A percentile compares a stretch with the other conserved stretches of the same genome.
Conservation (phyloP, 2,329 filamentous ascomycete species). For the Epichloe typhina region DNA sequence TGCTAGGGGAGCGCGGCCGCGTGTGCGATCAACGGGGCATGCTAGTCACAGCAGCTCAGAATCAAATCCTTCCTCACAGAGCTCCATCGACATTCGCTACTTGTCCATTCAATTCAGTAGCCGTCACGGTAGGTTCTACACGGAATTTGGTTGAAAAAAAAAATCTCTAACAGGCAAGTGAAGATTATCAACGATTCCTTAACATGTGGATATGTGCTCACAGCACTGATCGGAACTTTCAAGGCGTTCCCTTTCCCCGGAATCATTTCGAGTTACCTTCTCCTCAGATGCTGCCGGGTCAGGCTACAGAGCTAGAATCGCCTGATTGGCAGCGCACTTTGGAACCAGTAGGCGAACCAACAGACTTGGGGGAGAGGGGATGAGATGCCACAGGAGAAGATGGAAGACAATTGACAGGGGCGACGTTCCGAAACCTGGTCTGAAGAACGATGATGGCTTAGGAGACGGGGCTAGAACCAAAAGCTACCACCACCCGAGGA, state of each 20-base stretch:
- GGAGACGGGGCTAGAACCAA: too few relatives aligned
- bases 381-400: background rate
- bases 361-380: background rate
- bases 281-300: constrained; percentile 27
- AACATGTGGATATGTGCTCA: constrained; percentile 33
- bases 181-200: constrained; percentile 34
- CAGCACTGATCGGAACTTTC: constrained; percentile 31
- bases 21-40: constrained; percentile 19
- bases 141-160: background rate
- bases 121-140: constrained; percentile 27
- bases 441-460: too few relatives aligned
- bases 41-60: constrained; percentile 11
- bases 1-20: constrained; percentile 29
- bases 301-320: constrained; percentile 4
- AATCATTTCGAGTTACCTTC: constrained; percentile 34
- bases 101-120: constrained; percentile 37
- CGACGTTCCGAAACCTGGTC: too few relatives aligned
- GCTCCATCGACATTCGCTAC: constrained; percentile 30
- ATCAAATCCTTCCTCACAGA: constrained; percentile 10
- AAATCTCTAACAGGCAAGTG: background rate
- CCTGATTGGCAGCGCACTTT: constrained; percentile 3
- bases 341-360: constrained; percentile 3
- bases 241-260: constrained; percentile 32
- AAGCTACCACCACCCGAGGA: too few relatives aligned
- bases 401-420: background rate